Conservation (phyloP, 768 basidiomycete genomes). For the Tephrocybe rancida region DNA sequence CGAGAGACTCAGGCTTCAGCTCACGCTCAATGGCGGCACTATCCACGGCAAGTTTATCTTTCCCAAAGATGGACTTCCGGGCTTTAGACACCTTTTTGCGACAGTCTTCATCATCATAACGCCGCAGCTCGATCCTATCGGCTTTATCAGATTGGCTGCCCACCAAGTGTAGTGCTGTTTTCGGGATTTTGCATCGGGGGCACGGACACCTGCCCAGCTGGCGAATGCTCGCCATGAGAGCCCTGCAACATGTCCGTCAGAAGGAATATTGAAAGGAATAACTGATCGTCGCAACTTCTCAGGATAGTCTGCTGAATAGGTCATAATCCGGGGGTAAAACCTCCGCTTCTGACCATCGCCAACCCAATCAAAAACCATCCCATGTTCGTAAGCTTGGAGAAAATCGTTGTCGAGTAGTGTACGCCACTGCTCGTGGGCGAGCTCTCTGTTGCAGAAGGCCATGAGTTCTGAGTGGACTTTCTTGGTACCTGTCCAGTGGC, state of each 20-base stretch:
- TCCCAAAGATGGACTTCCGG: neutral
- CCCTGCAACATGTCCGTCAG: neutral
- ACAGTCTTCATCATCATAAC: neutral
- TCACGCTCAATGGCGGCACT: neutral
- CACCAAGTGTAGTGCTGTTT: neutral
- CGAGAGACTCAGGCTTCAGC: neutral
- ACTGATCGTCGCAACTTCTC: constrained; percentile 28
- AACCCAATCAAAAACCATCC: too few relatives aligned
- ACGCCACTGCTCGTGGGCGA: too few relatives aligned
- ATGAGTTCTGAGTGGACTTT: constrained; percentile 7
- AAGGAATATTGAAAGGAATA: too few relatives aligned
- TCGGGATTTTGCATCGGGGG: neutral
- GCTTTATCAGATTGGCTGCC: neutral
- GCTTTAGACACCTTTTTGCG: neutral
- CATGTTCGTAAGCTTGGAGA: constrained; percentile 25
- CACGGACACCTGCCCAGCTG: neutral
- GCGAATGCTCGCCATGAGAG: neutral
- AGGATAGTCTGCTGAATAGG: constrained; percentile 34
- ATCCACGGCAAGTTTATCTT: neutral
- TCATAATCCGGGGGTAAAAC: constrained; percentile 29
- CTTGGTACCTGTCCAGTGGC: neutral
- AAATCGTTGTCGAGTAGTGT: constrained; percentile 28
- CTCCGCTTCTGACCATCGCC: constrained; percentile 28
- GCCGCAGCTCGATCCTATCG: neutral
- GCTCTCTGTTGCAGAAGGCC: too few relatives aligned